Conservation (phyloP, 441 rosid genomes). For the Isatis lusitanica region DNA sequence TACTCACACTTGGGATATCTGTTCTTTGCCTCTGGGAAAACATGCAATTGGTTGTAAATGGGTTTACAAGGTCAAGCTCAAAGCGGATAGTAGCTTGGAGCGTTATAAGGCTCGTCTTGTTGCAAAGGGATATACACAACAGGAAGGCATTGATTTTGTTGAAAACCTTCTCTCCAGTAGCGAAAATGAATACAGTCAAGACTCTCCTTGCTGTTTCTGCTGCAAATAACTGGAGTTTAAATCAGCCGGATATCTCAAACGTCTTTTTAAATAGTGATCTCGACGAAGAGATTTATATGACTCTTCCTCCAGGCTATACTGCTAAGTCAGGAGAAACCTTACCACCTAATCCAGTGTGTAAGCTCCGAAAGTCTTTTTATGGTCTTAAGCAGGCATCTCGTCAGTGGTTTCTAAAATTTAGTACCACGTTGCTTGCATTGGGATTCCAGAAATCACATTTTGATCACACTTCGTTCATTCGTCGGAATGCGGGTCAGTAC, state of each 20-base stretch:
- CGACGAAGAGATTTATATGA: background rate
- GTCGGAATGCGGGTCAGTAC: no score
- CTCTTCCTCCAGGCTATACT: background rate
- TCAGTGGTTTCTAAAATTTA: background rate
- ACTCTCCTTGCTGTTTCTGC: background rate
- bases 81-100: background rate
- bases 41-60: background rate
- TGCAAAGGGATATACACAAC: background rate
- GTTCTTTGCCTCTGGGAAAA: background rate
- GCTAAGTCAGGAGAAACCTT: background rate
- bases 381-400: background rate
- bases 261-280: background rate
- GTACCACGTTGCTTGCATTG: no score
- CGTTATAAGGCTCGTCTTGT: background rate
- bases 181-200: background rate
- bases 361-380: no score
- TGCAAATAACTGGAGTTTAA: background rate
- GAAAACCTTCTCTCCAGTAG: background rate
- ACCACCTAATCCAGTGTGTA: background rate
- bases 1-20: background rate
- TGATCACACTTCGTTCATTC: no score
- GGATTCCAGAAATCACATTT: no score
- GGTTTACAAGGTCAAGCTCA: background rate
- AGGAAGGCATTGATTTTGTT: background rate
- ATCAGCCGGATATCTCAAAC: background rate